Evolutionary conservation across 2,329 filamentous ascomycete genomes (phyloP).

Genomic region (Fusarium neocosmosporiellum): DNA sequence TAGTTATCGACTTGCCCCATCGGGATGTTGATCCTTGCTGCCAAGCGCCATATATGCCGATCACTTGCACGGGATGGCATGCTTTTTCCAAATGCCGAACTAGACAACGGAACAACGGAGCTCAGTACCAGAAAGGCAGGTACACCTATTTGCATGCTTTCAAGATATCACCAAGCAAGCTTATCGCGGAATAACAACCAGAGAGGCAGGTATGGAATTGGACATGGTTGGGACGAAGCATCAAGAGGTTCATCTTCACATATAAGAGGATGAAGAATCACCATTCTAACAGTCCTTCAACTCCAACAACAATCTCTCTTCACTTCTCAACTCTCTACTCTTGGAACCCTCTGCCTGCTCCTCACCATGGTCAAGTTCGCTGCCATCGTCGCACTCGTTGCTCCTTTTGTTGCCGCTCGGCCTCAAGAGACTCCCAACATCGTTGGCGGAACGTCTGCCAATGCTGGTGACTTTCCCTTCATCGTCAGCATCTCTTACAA

Average conservation of each 20-base stretch:
- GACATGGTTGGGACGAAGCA: neutral
- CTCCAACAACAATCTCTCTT: constrained; percentile 9
- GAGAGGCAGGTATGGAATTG: neutral
- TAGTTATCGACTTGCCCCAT: neutral
- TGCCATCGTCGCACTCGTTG: constrained; percentile 13
- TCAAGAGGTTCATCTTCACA: neutral
- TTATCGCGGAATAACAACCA: neutral
- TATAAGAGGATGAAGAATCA: neutral
- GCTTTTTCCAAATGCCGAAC: neutral
- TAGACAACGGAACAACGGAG: neutral
- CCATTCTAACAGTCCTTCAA: neutral
- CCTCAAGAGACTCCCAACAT: constrained; percentile 29
- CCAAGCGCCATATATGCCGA: neutral
- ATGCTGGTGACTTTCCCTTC: constrained; percentile 47
- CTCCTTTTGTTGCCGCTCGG: constrained; percentile 27
- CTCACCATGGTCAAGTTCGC: constrained; percentile 27
- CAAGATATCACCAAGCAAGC: neutral
- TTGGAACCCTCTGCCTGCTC: neutral
- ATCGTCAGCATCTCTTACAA: constrained; percentile 41
- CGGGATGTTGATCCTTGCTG: neutral
- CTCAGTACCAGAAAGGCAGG: neutral
- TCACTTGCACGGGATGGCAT: neutral
- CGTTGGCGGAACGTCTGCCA: constrained; percentile 41
- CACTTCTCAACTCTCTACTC: neutral
- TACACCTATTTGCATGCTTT: neutral